Conservation (phyloP, 768 basidiomycete genomes). For the Podaxis sp. region DNA sequence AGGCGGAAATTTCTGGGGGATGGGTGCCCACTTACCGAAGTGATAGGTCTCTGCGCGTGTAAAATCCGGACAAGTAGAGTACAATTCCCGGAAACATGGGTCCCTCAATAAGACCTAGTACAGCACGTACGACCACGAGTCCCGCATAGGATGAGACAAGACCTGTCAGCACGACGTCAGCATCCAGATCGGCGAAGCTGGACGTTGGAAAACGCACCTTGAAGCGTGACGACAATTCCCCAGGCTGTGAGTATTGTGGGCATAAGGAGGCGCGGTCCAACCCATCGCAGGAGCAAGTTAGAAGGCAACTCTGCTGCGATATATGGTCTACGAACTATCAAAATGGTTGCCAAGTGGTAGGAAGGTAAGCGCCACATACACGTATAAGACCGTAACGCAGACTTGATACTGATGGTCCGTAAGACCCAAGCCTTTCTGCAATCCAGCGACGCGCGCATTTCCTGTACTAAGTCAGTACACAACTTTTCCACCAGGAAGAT, state of each 20-base stretch:
- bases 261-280: constrained; percentile 48
- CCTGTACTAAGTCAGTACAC: constrained; percentile 20
- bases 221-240: constrained; percentile 47
- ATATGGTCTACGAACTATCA: constrained; percentile 31
- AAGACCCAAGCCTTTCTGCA: constrained; percentile 41
- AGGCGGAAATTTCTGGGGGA: not conserved
- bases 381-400: constrained; percentile 30
- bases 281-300: constrained; percentile 38
- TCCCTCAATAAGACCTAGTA: constrained; percentile 55
- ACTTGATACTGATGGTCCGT: constrained; percentile 38
- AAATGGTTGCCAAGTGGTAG: not conserved
- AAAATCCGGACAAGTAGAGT: constrained; percentile 40
- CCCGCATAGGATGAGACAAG: constrained; percentile 44
- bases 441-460: constrained; percentile 49
- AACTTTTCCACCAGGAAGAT: not conserved
- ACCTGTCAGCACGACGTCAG: constrained; percentile 26
- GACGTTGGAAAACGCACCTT: constrained; percentile 24
- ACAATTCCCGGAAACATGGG: constrained; percentile 38
- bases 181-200: not conserved
- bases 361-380: constrained; percentile 19
- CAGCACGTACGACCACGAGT: constrained; percentile 46
- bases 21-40: constrained; percentile 22
- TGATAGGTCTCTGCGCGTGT: constrained; percentile 32
- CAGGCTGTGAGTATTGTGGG: constrained; percentile 47
- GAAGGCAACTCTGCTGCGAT: constrained; percentile 47